Percentiles rank a stretch among this genome's conserved stretches.
Conservation (phyloP, 768 basidiomycete species). For the Termitomyces bulborhizus region DNA sequence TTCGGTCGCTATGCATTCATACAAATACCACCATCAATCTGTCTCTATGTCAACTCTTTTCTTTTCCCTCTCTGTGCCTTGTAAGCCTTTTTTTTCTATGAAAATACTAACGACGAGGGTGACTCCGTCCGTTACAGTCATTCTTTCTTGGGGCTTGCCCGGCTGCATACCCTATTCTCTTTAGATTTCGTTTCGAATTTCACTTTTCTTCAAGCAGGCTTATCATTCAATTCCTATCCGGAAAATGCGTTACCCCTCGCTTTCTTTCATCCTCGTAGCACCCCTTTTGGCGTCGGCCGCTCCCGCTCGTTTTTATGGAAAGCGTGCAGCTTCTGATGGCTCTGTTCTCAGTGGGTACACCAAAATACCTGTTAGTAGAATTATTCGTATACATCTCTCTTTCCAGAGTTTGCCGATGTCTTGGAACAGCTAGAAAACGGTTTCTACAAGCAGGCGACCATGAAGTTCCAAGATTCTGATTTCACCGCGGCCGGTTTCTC, state of each 20-base stretch:
- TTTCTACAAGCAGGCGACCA: slow-evolving; percentile 64
- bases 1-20: slow-evolving; percentile 13
- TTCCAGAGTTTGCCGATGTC: slow-evolving; percentile 68
- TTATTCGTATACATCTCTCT: neutral
- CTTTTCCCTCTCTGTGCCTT: slow-evolving; percentile 28
- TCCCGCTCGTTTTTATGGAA: slow-evolving; percentile 36
- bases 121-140: slow-evolving; percentile 18
- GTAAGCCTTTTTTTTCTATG: slow-evolving; percentile 22
- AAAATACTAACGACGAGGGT: slow-evolving; percentile 4
- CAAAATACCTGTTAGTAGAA: neutral
- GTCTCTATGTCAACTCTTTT: slow-evolving; percentile 20
- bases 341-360: slow-evolving; percentile 52
- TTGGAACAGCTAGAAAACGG: slow-evolving; percentile 66
- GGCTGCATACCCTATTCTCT: slow-evolving; percentile 57
- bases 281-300: slow-evolving; percentile 44
- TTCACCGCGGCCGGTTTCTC: slow-evolving; percentile 63
- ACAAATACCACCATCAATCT: slow-evolving; percentile 28
- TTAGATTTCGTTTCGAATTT: slow-evolving; percentile 27
- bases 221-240: slow-evolving; percentile 21
- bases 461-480: slow-evolving; percentile 57
- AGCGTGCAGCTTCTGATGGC: slow-evolving; percentile 40
- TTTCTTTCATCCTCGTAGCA: slow-evolving; percentile 34
- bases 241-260: slow-evolving; percentile 45
- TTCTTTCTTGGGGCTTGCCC: slow-evolving; percentile 62
- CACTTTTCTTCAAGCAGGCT: slow-evolving; percentile 39